These are phyloP conservation scores for Mycosphaerella sp. DNA, from an alignment of 2,329 filamentous ascomycete species.

Conservation along the genomic window DNA sequence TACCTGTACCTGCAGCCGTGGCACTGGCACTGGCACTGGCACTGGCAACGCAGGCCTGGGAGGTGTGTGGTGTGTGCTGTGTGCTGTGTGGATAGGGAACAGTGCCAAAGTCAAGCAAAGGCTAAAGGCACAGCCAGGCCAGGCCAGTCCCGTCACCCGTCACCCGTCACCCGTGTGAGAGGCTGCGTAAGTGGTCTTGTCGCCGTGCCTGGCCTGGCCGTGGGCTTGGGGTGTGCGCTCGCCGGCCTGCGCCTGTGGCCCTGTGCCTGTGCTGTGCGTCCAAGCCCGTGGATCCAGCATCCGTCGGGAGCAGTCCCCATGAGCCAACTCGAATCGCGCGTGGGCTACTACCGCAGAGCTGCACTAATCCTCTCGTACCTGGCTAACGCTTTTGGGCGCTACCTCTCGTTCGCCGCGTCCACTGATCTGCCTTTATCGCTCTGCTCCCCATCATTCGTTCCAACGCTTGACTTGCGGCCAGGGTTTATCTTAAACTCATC, in stretches of 20 bases:
- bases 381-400: constrained; percentile 23
- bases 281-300: constrained; percentile 20
- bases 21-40: too few relatives aligned
- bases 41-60: too few relatives aligned
- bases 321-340: constrained; percentile 27
- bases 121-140: too few relatives aligned
- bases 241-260: constrained; percentile 10
- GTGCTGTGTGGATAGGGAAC: not conserved
- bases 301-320: constrained; percentile 26
- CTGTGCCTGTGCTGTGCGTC: constrained; percentile 12
- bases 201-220: too few relatives aligned
- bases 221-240: too few relatives aligned
- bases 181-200: too few relatives aligned
- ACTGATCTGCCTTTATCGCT: constrained; percentile 29
- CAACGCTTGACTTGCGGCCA: constrained; percentile 25
- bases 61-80: too few relatives aligned
- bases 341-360: constrained; percentile 20
- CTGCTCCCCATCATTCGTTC: constrained; percentile 24
- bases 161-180: too few relatives aligned
- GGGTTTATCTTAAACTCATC: constrained; percentile 30
- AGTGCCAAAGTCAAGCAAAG: too few relatives aligned
- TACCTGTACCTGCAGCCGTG: constrained; percentile 15
- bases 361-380: constrained; percentile 26
- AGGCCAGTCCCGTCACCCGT: too few relatives aligned
- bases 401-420: constrained; percentile 19